Conservation (phyloP, 2,329 filamentous ascomycete genomes). For the Fonsecaea nubica region DNA sequence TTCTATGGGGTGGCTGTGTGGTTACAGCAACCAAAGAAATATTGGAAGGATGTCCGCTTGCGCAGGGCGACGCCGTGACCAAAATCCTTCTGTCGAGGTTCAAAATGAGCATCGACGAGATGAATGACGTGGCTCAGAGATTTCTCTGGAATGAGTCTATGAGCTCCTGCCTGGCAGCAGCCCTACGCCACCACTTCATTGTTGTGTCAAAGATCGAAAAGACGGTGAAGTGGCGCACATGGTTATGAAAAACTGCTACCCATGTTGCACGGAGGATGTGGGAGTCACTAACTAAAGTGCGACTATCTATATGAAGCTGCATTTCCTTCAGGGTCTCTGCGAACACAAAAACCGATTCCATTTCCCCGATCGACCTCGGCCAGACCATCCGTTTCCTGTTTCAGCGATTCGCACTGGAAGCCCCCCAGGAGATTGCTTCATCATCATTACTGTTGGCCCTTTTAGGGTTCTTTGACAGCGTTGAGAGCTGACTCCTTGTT, state of each 20-base stretch:
- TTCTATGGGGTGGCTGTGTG: slow-evolving; percentile 29
- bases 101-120: slow-evolving; percentile 18
- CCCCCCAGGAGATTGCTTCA: background rate
- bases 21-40: slow-evolving; percentile 23
- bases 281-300: background rate
- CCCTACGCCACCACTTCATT: slow-evolving; percentile 4
- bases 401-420: background rate
- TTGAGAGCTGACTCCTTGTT: slow-evolving; percentile 31
- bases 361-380: background rate
- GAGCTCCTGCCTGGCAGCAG: slow-evolving; percentile 12
- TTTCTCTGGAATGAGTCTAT: slow-evolving; percentile 29
- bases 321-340: background rate
- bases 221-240: slow-evolving; percentile 6
- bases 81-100: slow-evolving; percentile 11
- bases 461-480: slow-evolving; percentile 34
- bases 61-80: slow-evolving; percentile 8
- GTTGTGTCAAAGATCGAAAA: slow-evolving; percentile 12
- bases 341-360: background rate
- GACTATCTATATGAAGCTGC: background rate
- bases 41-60: slow-evolving; percentile 11
- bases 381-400: background rate
- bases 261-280: background rate
- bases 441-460: background rate
- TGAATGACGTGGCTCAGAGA: slow-evolving; percentile 20
- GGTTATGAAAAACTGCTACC: background rate